Base-by-base conservation (phyloP, 23 red algal species). In the Chondrus crispus region DNA sequence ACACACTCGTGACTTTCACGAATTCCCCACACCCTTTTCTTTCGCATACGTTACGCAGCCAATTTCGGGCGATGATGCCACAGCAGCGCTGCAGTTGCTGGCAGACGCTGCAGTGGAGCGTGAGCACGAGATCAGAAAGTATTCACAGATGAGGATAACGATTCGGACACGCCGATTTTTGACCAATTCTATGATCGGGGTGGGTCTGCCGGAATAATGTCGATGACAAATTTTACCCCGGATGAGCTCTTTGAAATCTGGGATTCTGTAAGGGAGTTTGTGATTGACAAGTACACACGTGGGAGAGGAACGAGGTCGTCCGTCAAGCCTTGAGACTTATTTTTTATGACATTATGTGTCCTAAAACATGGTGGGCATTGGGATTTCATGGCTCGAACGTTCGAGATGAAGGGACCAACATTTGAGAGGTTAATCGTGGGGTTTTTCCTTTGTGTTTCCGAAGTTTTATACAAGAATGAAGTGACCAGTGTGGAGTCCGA, bases 291-390 rank as follows among this genome's bases (percentile, higher is more conserved):
- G 26, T 82, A 57, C 26, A 60, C 6, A 4, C 26, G 10, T 57
- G 77, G 77, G 46, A 20, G 40, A 39, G 77, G 45, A 35, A 20
- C 6, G 24, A 53, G 41, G 47, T 44, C 44, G 50, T 19, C 22
- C 32, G n/a, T 54, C 30, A 60, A 20, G 9, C 22, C 77, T 13
- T 54, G 55, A 38, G 77, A 82, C 28, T 22, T 28, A 7, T 57
- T 82, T 58, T 82, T 82, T 28, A 82, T 82, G 77, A 53, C 51
- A 32, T 57, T 82, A 24, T 33, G 22, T 26, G 77, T 85, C 39
- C 80, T 39, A 35, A 85, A 85, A 62, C 80, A 85, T 4, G 50
- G 80, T 57, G 80, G 50, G 18, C 52, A 43, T 7, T 85, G 80
- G 80, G 47, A 85, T 19, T 60, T 85, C 28, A 12, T 85, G 28